Percentiles rank a stretch among this genome's conserved stretches.
Conservation (phyloP, 768 basidiomycete genomes). For the Leccinum sublutescens region DNA sequence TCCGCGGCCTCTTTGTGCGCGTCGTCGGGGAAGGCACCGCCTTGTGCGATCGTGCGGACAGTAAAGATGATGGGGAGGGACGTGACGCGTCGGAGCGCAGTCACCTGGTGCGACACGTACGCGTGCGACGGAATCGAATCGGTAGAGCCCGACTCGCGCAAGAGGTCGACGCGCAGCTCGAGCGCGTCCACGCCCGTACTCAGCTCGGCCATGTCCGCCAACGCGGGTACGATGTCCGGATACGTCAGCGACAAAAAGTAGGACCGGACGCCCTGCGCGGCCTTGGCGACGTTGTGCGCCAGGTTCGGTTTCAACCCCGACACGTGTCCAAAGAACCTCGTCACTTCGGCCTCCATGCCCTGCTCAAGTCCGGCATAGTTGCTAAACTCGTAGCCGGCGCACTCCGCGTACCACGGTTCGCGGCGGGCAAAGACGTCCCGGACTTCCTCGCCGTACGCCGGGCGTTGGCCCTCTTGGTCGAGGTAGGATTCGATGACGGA, state of each 20-base stretch:
- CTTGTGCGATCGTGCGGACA: constrained; percentile 83
- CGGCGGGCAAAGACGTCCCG: constrained; percentile 82
- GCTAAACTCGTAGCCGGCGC: constrained; percentile 78
- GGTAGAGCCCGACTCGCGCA: too few species aligned
- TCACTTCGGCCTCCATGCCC: constrained; percentile 54
- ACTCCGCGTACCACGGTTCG: constrained; percentile 83
- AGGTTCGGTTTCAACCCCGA: constrained; percentile 70
- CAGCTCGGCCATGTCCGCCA: constrained; percentile 68
- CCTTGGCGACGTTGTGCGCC: constrained; percentile 44
- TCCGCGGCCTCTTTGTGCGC: constrained; percentile 69
- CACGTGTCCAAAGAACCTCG: constrained; percentile 87
- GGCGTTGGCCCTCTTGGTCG: constrained; percentile 69
- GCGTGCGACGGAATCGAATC: constrained; percentile 17
- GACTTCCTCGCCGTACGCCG: constrained; percentile 86
- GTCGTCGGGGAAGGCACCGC: constrained; percentile 86
- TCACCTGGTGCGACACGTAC: constrained; percentile 81
- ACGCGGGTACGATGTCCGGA: constrained; percentile 75
- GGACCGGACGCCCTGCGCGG: constrained; percentile 54
- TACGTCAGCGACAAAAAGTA: constrained; percentile 94
- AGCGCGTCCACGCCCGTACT: constrained; percentile 86
- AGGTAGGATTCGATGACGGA: constrained; percentile 83
- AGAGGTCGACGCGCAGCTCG: constrained; percentile 52
- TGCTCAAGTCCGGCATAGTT: constrained; percentile 55
- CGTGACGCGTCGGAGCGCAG: constrained; percentile 72
- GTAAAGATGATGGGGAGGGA: constrained; percentile 90